Conservation (phyloP, 768 basidiomycete species). For the Boletus vermiculosoides region DNA sequence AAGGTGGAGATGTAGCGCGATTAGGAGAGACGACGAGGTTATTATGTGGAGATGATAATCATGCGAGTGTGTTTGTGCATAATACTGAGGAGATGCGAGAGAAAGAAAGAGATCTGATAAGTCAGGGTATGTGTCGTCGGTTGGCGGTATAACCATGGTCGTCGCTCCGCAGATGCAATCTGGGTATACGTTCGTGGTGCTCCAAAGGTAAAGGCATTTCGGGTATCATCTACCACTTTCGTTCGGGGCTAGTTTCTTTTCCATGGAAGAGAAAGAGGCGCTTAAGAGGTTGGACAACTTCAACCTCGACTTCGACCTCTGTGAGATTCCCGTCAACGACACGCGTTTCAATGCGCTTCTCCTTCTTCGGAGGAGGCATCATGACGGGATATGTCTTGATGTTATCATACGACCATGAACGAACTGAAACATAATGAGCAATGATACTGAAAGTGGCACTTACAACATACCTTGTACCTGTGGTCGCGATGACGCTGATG, state of each 20-base stretch:
- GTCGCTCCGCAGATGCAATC: constrained; percentile 25
- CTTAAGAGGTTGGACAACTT: constrained; percentile 55
- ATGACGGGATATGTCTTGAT: constrained; percentile 62
- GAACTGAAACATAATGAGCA: constrained; percentile 40
- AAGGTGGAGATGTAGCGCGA: constrained; percentile 28
- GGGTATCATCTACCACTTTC: constrained; percentile 27
- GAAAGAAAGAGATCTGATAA: constrained; percentile 25
- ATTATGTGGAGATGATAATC: constrained; percentile 29
- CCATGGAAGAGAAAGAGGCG: constrained; percentile 69
- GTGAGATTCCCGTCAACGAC: constrained; percentile 50
- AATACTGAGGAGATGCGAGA: constrained; percentile 24
- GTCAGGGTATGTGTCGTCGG: constrained; percentile 37
- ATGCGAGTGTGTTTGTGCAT: constrained; percentile 23
- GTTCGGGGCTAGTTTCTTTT: constrained; percentile 35
- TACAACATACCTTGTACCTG: constrained; percentile 50
- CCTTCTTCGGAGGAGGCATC: constrained; percentile 51
- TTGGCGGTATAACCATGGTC: constrained; percentile 33
- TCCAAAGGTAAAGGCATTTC: constrained; percentile 11
- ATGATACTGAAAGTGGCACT: neutral
- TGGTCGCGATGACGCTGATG: constrained; percentile 37
- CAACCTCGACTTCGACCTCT: constrained; percentile 53
- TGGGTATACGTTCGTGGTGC: constrained; percentile 29
- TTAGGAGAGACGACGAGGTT: constrained; percentile 32
- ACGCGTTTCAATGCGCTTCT: constrained; percentile 47
- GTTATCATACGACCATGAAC: constrained; percentile 78